A percentile compares a stretch with the other conserved stretches of the same genome.
Conservation (phyloP, 2,329 filamentous ascomycete species). For the Hymenoscyphus linearis region DNA sequence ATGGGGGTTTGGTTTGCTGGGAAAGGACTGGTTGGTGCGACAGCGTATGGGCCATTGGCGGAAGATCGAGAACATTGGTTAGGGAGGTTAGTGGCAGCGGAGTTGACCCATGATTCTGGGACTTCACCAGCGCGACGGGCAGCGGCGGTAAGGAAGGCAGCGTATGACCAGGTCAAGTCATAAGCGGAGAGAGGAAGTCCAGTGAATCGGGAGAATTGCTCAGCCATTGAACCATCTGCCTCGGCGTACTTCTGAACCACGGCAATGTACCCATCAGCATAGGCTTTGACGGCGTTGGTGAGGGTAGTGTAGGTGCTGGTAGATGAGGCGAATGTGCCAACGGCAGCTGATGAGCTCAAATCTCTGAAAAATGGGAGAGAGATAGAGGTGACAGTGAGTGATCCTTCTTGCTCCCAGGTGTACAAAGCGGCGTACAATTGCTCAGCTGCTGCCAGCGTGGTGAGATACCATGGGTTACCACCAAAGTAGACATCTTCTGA, state of each 20-base stretch:
- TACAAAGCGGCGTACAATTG: slow-evolving; percentile 72
- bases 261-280: slow-evolving; percentile 53
- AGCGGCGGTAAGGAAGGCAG: slow-evolving; percentile 60
- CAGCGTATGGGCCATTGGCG: slow-evolving; percentile 46
- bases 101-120: slow-evolving; percentile 51
- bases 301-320: slow-evolving; percentile 57
- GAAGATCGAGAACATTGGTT: slow-evolving; percentile 43
- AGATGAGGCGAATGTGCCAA: slow-evolving; percentile 60
- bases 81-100: slow-evolving; percentile 43
- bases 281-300: slow-evolving; percentile 55
- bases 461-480: slow-evolving; percentile 78
- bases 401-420: slow-evolving; percentile 60
- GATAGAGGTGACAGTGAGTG: slow-evolving; percentile 56
- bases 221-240: slow-evolving; percentile 57
- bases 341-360: slow-evolving; percentile 50
- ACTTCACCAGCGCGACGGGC: slow-evolving; percentile 50
- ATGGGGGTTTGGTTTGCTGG: slow-evolving; percentile 36
- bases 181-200: slow-evolving; percentile 55
- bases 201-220: slow-evolving; percentile 56
- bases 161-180: slow-evolving; percentile 71
- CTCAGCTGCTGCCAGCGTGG: slow-evolving; percentile 72
- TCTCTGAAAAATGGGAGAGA: slow-evolving; percentile 70
- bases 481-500: slow-evolving; percentile 69
- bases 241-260: slow-evolving; percentile 46
- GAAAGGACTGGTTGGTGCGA: slow-evolving; percentile 40